Base-by-base conservation (phyloP, 176 grass and related monocot genomes). In the Thalia dealbata region DNA sequence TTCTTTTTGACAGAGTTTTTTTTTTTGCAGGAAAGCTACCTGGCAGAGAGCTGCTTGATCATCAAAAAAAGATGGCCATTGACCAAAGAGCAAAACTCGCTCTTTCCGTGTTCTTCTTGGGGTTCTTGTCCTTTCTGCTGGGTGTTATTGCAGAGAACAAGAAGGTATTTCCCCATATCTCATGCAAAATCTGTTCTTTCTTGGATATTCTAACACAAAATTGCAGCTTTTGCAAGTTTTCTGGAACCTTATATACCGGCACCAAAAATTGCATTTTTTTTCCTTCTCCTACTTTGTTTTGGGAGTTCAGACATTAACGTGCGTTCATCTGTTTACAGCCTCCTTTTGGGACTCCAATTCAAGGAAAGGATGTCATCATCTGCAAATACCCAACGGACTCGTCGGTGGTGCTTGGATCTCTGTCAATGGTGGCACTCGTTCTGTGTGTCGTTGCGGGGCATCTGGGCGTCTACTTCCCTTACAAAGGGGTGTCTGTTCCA, bases 371-470 rank as follows among this genome's bases (percentile, higher is more conserved):
- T 71, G 77, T 79, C 3, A 60, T 89, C 8, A 60, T 91, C 8
- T 89, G 88, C 75, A 81, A 46, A 32, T 91, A 91, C 79, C 86
- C 77, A 27, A 24, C 6, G 1, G 86, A 91, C 73, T 84, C 68
- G 8, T 50, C 84, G 5, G 67, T 81, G n/a, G 61, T 70, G 19
- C 56, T 87, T 0, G 81, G 86, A 0, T 77, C 70, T 21, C 9
- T 91, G 3, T 89, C 81, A 0, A 26, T 78, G 16, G 28, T 85
- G 6, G 14, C 77, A 14, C 71, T 66, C n/a, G 23, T 80, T 74
- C 63, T 73, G 22, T 61, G 41, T 30, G 52, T 71, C 30, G 65
- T 43, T 10, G n/a, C 80, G 14, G 86, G 92, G 28, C 72, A 77
- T 1, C 14, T 82, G 32, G 69, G 77, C 9, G 12, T 92, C n/a